Evolutionary conservation across 345 rosid genomes (phyloP).

Genomic region (Cardamine resedifolia): DNA sequence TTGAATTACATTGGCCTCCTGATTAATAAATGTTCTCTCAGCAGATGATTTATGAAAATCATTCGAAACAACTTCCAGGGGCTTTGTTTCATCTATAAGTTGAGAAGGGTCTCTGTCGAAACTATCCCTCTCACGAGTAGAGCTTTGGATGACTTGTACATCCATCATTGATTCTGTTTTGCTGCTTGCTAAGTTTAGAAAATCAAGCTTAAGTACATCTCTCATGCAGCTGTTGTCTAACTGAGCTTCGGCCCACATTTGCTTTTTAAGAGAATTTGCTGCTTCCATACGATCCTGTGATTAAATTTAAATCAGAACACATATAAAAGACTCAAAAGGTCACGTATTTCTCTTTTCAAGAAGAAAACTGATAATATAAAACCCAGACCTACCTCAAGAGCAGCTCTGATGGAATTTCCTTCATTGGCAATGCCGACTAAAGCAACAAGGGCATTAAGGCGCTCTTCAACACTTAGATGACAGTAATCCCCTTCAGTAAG

Average conservation of each 20-base stretch:
- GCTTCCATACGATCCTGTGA: conserved; percentile 96
- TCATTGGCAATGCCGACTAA: conserved; percentile 89
- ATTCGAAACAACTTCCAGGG: conserved; percentile 51
- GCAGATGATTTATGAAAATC: conserved; percentile 41
- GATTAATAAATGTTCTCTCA: conserved; percentile 47
- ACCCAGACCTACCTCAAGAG: conserved; percentile 69
- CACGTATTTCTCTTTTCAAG: conserved; percentile 7
- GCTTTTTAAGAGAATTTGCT: conserved; percentile 94
- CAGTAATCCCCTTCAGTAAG: conserved; percentile 95
- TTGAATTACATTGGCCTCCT: conserved; percentile 50
- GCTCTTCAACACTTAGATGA: conserved; percentile 93
- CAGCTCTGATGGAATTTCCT: conserved; percentile 86
- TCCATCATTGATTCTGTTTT: conserved; percentile 48
- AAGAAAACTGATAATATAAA: conserved; percentile 8
- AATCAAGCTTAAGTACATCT: conserved; percentile 70
- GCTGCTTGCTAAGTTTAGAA: conserved; percentile 44
- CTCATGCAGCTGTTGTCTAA: conserved; percentile 82
- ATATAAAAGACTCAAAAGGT: conserved; percentile 11
- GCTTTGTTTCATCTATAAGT: conserved; percentile 54
- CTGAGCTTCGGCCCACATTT: conserved; percentile 99
- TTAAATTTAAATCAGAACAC: conserved; percentile 28
- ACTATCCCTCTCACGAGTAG: conserved; percentile 28
- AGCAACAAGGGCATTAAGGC: conserved; percentile 79
- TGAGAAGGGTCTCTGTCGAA: conserved; percentile 54
- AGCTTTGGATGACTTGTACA: conserved; percentile 14